Percentiles rank a stretch among this genome's conserved stretches.
phyloP scores from a whole-genome alignment of 163 green algal genomes.

The Trebouxiophyceae sp. region DNA sequence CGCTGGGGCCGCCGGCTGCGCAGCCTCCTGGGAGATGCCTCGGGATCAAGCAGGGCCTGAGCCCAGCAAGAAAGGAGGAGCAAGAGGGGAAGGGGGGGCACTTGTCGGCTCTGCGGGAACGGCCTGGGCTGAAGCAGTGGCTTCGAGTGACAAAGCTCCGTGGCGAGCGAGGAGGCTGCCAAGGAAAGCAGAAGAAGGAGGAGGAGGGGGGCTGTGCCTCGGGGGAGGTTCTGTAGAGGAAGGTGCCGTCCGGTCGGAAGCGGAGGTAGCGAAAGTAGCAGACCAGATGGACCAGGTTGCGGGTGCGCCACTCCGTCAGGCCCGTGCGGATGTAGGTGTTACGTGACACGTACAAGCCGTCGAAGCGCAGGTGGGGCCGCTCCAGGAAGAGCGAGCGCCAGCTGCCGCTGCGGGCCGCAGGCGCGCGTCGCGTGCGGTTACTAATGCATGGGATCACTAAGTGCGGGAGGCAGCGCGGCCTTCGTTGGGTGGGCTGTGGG shows the following conservation, averaged over 20 bases:
- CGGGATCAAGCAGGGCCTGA: too few relatives aligned
- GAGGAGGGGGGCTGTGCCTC: slow-evolving; percentile 1
- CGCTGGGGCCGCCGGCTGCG: not conserved
- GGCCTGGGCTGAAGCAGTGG: too few relatives aligned
- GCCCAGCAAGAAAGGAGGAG: too few relatives aligned
- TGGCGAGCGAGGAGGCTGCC: not conserved
- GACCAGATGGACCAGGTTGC: slow-evolving; percentile 47
- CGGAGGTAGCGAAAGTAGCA: slow-evolving; percentile 50
- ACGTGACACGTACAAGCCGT: slow-evolving; percentile 60
- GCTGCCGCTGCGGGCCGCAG: slow-evolving; percentile 33
- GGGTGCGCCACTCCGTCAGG: slow-evolving; percentile 49
- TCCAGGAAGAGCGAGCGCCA: slow-evolving; percentile 72
- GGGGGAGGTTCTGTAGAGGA: slow-evolving; percentile 73
- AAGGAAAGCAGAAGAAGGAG: too few relatives aligned
- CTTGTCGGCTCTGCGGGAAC: too few relatives aligned
- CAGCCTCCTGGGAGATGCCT: not conserved
- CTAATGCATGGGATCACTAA: not conserved
- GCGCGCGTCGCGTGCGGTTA: too few relatives aligned
- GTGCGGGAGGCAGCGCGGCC: not conserved
- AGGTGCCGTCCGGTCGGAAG: slow-evolving; percentile 64
- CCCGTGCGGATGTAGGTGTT: slow-evolving; percentile 81
- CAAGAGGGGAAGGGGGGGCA: too few relatives aligned
- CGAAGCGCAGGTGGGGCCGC: slow-evolving; percentile 69
- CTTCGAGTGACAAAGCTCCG: not conserved
- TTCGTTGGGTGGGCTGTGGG: too few relatives aligned